A percentile compares a stretch with the other conserved stretches of the same genome.
Conservation (phyloP, 2,329 filamentous ascomycete species). For the Fusarium staphyleae region DNA sequence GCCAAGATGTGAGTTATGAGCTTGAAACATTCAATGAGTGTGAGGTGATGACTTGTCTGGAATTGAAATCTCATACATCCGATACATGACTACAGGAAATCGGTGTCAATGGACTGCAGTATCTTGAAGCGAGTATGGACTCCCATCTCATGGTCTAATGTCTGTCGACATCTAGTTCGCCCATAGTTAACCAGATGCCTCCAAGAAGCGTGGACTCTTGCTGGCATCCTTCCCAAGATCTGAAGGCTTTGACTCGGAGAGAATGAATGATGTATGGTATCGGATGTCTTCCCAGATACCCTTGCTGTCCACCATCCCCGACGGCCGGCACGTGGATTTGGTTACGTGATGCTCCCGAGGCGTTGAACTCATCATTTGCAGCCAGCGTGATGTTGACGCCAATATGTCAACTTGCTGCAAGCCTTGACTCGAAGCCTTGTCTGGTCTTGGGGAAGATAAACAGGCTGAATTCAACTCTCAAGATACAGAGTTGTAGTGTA, state of each 20-base stretch:
- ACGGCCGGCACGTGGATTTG: background rate
- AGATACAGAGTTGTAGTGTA: too few relatives aligned
- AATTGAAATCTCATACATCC: too few relatives aligned
- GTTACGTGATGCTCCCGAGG: background rate
- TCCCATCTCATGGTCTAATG: too few relatives aligned
- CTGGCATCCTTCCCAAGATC: background rate
- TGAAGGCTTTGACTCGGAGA: conserved; percentile 1
- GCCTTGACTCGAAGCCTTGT: too few relatives aligned
- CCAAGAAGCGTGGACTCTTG: background rate
- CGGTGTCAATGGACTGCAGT: too few relatives aligned
- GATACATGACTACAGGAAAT: too few relatives aligned
- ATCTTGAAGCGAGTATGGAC: too few relatives aligned
- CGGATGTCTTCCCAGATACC: conserved; percentile 10
- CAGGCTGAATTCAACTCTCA: too few relatives aligned
- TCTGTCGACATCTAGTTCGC: too few relatives aligned
- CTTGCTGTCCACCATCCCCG: conserved; percentile 3
- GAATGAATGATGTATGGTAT: conserved; percentile 1
- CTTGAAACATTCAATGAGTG: background rate
- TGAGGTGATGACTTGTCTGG: background rate
- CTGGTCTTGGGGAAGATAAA: too few relatives aligned
- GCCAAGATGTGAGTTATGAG: background rate
- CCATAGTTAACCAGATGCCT: background rate
- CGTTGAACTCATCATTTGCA: background rate
- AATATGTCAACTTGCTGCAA: too few relatives aligned
- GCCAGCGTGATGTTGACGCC: too few relatives aligned